Percentiles rank a stretch among this genome's conserved stretches.
These are phyloP conservation scores for Colletotrichum tropicale DNA, from an alignment of 2,329 filamentous ascomycete genomes.

Conservation along the genomic window DNA sequence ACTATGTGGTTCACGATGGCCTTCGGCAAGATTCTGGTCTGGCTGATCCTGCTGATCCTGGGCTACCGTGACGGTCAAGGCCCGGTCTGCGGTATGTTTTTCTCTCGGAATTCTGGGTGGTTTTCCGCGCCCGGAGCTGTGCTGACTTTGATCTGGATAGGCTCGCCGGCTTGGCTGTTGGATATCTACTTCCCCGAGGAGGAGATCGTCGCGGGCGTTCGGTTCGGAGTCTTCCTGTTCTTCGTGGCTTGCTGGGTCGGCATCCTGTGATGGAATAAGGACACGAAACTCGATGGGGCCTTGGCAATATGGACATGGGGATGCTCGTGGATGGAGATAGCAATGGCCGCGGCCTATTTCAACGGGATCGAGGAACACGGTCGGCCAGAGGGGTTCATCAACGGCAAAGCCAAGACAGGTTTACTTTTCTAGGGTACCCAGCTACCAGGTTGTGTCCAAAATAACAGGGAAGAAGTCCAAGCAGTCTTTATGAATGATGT, in stretches of 20 bases:
- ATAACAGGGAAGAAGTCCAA: neutral
- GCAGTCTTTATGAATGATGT: neutral
- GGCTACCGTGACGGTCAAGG: neutral
- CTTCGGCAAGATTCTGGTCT: neutral
- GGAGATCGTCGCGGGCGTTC: neutral
- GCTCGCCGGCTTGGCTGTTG: neutral
- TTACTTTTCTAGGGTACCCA: neutral
- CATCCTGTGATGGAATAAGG: neutral
- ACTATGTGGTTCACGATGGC: neutral
- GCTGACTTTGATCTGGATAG: neutral
- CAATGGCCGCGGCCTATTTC: neutral
- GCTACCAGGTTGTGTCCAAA: neutral
- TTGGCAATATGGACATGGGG: no score
- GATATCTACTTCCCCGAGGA: neutral
- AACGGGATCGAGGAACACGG: neutral
- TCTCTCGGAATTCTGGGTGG: fast-evolving
- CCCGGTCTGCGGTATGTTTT: neutral
- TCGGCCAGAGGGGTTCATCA: neutral
- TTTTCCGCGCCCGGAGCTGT: neutral
- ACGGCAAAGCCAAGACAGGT: neutral
- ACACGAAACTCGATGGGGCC: fast-evolving
- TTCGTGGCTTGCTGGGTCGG: neutral
- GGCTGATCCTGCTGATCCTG: neutral
- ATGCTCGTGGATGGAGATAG: neutral
- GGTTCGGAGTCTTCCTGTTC: neutral